A percentile compares a stretch with the other conserved stretches of the same genome.
Evolutionary conservation across 345 rosid genomes (phyloP).

Genomic region (Gossypium sturtianum): DNA sequence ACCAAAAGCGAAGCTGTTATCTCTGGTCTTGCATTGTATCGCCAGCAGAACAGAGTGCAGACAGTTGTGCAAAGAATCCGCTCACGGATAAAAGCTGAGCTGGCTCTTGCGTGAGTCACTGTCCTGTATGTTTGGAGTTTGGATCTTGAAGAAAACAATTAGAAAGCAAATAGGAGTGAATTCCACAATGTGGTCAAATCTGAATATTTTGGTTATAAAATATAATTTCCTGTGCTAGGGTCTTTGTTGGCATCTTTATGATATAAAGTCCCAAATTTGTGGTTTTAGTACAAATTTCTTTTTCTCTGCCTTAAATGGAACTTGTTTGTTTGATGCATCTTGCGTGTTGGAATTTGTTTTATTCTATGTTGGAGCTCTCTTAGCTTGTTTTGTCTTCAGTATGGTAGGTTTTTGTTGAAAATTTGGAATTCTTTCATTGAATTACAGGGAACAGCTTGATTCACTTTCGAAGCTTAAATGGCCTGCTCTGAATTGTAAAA

Average conservation of each 20-base stretch:
- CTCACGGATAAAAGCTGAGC: constrained; percentile 54
- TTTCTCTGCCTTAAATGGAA: constrained; percentile 9
- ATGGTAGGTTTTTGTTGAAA: constrained; percentile 29
- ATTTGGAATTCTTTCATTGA: constrained; percentile 46
- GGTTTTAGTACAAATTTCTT: neutral
- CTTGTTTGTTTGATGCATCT: constrained; percentile 11
- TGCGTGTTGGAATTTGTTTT: constrained; percentile 5
- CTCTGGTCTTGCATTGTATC: constrained; percentile 54
- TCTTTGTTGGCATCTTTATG: constrained; percentile 16
- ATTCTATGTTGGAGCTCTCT: neutral
- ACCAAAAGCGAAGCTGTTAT: constrained; percentile 41
- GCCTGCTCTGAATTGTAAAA: constrained; percentile 59
- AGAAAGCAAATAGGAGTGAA: constrained; percentile 14
- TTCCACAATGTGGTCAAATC: constrained; percentile 15
- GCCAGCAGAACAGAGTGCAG: constrained; percentile 66
- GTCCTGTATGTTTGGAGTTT: constrained; percentile 36
- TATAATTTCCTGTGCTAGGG: constrained; percentile 18
- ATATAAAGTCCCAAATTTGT: constrained; percentile 12
- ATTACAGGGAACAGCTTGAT: constrained; percentile 93
- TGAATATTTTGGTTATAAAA: constrained; percentile 14
- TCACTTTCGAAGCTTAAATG: constrained; percentile 70
- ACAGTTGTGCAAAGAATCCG: constrained; percentile 75
- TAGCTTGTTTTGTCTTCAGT: constrained; percentile 18
- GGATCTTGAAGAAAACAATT: constrained; percentile 23
- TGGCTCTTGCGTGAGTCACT: constrained; percentile 77